Conservation (phyloP, 495 filamentous ascomycete genomes). For the Penicillium herquei region DNA sequence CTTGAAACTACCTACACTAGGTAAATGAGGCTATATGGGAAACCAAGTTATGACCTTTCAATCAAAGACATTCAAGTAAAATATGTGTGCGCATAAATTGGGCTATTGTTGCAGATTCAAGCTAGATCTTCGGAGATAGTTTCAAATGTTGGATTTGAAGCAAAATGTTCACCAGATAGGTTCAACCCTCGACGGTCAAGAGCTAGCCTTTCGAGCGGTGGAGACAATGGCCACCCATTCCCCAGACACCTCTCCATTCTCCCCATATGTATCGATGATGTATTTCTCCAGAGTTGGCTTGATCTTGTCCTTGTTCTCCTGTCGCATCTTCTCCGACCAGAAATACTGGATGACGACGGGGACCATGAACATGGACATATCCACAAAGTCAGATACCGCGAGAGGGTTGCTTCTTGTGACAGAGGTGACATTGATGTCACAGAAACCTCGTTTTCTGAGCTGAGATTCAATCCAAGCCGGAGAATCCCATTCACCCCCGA, state of each 20-base stretch:
- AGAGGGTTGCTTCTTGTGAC: conserved; percentile 20
- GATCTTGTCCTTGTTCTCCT: conserved; percentile 20
- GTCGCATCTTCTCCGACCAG: conserved; percentile 35
- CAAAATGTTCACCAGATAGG: too few species aligned
- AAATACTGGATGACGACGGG: conserved; percentile 21
- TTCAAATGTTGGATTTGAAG: too few species aligned
- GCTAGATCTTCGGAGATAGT: too few species aligned
- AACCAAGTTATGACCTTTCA: conserved; percentile 23
- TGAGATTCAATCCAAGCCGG: conserved; percentile 28
- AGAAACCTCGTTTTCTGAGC: conserved; percentile 30
- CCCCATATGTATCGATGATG: conserved; percentile 30
- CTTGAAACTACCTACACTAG: too few species aligned
- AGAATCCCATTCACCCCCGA: conserved; percentile 32
- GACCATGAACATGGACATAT: conserved; percentile 32
- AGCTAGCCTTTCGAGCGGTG: conserved; percentile 25
- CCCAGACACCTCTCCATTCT: conserved; percentile 26
- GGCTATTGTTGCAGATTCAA: too few species aligned
- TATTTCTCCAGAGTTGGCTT: conserved; percentile 27
- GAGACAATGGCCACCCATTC: conserved; percentile 37
- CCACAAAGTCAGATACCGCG: conserved; percentile 24
- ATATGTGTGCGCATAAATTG: not conserved
- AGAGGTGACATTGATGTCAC: conserved; percentile 26
- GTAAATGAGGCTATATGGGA: conserved; percentile 18
- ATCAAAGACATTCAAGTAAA: not conserved
- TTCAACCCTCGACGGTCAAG: not conserved